Evolutionary conservation across 179 eudicot genomes (phyloP), one percentile per base, ranked within the genome.

Genomic region (Silene vulgaris): DNA sequence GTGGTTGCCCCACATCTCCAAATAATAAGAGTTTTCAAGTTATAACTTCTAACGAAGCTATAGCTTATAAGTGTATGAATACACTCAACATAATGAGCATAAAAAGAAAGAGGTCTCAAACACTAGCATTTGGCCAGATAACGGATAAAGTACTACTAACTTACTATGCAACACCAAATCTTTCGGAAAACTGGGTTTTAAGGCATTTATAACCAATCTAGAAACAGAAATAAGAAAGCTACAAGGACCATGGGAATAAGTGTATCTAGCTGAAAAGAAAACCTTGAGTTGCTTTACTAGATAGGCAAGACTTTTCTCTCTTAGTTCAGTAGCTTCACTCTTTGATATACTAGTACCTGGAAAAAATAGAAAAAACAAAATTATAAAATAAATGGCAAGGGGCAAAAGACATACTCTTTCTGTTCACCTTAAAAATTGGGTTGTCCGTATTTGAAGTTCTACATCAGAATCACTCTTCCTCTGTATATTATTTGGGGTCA

Each of bases 281-380:
- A 89, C 97, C 95, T 90, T 83, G 60, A 93, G 83, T 73, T 84
- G 85, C 77, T 85, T 82, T 57, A 87, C 80, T 66, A 93, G 91
- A 83, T 86, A 93, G 21, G 83, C 74, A 62, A 90, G 79, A 84
- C 98, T 85, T 79, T 76, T 90, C 75, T 80, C 83, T 75, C 90
- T 86, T 82, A 91, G 75, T 76, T 75, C 87, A 73, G 86, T 80
- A 63, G 96, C 93, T 74, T 89, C 96, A 52, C 30, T 75, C 82
- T 79, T 88, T 40, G 89, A 82, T 76, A 93, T 78, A 75, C 86
- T 87, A 57, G 97, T 86, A 79, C 98, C 97, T 92, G 82, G 14
- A 48, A 65, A 61, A 77, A 37, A 80, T 2, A 63, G 17, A 30
- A 61, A 40, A 60, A 68, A 69, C 9, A 32, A 60, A 68, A 2